Evolutionary conservation across 257 asterid genomes (phyloP).

Genomic region (Solanum commersonii): DNA sequence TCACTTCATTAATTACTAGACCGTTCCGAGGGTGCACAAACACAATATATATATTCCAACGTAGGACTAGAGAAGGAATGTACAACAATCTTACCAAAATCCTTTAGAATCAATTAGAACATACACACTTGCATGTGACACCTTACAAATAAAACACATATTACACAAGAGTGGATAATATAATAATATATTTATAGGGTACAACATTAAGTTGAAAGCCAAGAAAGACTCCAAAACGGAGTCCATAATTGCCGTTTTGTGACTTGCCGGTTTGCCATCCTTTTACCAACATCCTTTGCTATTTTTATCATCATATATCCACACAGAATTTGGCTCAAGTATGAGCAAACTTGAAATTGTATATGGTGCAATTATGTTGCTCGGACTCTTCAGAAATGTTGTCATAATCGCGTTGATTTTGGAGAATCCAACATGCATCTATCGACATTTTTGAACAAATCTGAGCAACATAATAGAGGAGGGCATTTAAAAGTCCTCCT

Average conservation of each 20-base stretch:
- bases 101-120: background rate
- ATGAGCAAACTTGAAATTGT: constrained; percentile 15
- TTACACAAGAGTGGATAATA: background rate
- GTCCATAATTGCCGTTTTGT: constrained; percentile 40
- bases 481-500: background rate
- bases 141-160: background rate
- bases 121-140: background rate
- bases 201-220: constrained; percentile 13
- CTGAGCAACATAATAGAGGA: background rate
- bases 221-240: constrained; percentile 31
- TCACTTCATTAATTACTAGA: background rate
- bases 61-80: background rate
- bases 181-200: background rate
- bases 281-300: background rate
- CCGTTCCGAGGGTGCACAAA: background rate
- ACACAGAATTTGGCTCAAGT: background rate
- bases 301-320: background rate
- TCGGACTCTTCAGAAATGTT: background rate
- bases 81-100: background rate
- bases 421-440: background rate
- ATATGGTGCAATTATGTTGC: background rate
- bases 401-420: background rate
- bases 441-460: background rate
- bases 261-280: constrained; percentile 55
- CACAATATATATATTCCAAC: background rate